phyloP scores from a whole-genome alignment of 345 rosid species.

The Brassica incana region DNA sequence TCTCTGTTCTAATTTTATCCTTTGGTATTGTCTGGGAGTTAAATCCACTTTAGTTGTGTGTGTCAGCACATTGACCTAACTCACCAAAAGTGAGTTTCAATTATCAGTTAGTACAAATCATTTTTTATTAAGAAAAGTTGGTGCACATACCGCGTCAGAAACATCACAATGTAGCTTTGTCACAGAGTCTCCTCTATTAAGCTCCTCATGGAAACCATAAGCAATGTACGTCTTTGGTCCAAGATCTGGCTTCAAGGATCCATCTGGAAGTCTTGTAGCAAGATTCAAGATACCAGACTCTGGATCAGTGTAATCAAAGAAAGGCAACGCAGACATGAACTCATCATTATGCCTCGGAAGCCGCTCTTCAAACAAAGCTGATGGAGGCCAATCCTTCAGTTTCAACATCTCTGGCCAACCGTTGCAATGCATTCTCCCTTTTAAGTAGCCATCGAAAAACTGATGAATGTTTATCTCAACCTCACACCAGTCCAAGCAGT shows the following conservation, averaged over 20 bases:
- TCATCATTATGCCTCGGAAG: conserved; percentile 74
- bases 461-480: conserved; percentile 55
- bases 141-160: conserved; percentile 69
- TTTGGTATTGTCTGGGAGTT: background rate
- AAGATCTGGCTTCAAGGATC: conserved; percentile 72
- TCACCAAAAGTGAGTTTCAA: background rate
- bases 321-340: conserved; percentile 62
- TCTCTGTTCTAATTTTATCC: background rate
- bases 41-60: conserved; percentile 32
- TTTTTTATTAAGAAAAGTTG: background rate
- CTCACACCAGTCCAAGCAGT: conserved; percentile 60
- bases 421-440: conserved; percentile 25
- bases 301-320: conserved; percentile 74
- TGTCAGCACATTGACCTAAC: conserved; percentile 38
- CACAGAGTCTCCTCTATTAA: conserved; percentile 78
- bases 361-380: conserved; percentile 53
- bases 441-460: conserved; percentile 62
- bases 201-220: conserved; percentile 69
- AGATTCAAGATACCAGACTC: conserved; percentile 57
- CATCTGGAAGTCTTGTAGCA: conserved; percentile 54
- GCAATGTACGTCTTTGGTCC: conserved; percentile 89
- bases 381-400: conserved; percentile 87
- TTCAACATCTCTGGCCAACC: conserved; percentile 69
- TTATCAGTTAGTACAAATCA: background rate
- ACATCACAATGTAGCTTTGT: conserved; percentile 87